Percentiles rank a stretch among this genome's conserved stretches.
These are phyloP conservation scores for Aspergillus latus DNA, from an alignment of 2,329 filamentous ascomycete genomes.

Conservation along the genomic window DNA sequence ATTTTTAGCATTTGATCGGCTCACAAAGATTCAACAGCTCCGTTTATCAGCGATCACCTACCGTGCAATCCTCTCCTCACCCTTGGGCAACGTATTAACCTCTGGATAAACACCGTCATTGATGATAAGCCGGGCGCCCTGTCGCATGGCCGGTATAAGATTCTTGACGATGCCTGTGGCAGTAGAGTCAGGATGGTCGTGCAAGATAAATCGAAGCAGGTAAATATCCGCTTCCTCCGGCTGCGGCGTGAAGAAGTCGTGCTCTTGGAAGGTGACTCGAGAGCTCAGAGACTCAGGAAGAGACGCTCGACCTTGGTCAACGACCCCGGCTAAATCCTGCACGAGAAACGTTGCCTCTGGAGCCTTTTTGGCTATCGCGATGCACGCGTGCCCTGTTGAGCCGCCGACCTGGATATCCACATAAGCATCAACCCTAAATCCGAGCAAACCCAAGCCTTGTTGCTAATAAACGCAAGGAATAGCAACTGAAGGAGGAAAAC, in stretches of 20 bases:
- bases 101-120: constrained; percentile 7
- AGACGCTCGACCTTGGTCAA: neutral
- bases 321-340: constrained; percentile 4
- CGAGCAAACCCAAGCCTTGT: neutral
- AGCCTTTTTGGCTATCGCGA: constrained; percentile 1
- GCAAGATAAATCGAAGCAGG: constrained; percentile 7
- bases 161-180: neutral
- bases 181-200: neutral
- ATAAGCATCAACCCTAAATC: neutral
- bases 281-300: neutral
- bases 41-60: neutral
- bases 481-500: neutral
- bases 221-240: constrained; percentile 1
- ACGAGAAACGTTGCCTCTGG: constrained; percentile 1
- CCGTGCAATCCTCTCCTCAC: constrained; percentile 2
- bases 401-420: neutral
- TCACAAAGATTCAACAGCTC: too few relatives aligned
- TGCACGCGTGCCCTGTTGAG: constrained; percentile 4
- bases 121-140: neutral
- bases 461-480: neutral
- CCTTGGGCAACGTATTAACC: neutral
- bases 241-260: constrained; percentile 10
- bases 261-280: neutral
- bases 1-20: too few relatives aligned
- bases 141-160: constrained; percentile 1